Base-by-base conservation (phyloP, 2,329 filamentous ascomycete genomes). In the Alternaria metachromatica region DNA sequence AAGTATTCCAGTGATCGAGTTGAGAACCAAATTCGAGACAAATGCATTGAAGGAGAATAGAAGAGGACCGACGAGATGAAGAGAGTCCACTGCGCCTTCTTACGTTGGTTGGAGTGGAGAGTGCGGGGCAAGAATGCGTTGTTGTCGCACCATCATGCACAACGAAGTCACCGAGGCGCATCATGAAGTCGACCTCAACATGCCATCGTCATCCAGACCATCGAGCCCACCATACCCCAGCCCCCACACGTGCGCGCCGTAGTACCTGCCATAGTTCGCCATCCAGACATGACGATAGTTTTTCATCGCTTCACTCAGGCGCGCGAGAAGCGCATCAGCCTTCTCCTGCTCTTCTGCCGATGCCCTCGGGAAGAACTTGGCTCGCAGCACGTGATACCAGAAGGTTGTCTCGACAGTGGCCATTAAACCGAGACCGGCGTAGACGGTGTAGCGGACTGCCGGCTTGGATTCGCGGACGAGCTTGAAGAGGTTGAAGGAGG, bases 381-480 rank as follows among this genome's bases (percentile, higher is more conserved):
- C 69, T 37, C 68, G 67, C 11, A 75, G 58, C 13, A 76, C 63
- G 9, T 72, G 71, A 13, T 64, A 58, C 76, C 76, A 77, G 49
- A 78, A 77, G 2, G 70, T 72, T 2, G 72, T 64, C 58, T 78
- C 76, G 6, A 63, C 70, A 2, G 68, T 66, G 1, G 50, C 73
- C 48, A 75, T 62, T 10, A 78, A 25, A 0, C 56, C 65, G 5
- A 78, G 55, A 12, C 66, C 73, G 9, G 65, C 70, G 28, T 73
- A 73, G 15, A 78, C 61, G 9, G 69, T 74, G 55, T 75, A 77
- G 10, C 70, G 68, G 1, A 72, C 65, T 6, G 65, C 55, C 21
- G 69, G 72, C 0, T 58, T 55, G 1, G 64, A 51, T 10, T 59
- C 55, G 5, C 60, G 57, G 23, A 77, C 51, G 10, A 72, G 65